Evolutionary conservation across 2,329 filamentous ascomycete genomes (phyloP).

Genomic region (Paradendryphiella salina): DNA sequence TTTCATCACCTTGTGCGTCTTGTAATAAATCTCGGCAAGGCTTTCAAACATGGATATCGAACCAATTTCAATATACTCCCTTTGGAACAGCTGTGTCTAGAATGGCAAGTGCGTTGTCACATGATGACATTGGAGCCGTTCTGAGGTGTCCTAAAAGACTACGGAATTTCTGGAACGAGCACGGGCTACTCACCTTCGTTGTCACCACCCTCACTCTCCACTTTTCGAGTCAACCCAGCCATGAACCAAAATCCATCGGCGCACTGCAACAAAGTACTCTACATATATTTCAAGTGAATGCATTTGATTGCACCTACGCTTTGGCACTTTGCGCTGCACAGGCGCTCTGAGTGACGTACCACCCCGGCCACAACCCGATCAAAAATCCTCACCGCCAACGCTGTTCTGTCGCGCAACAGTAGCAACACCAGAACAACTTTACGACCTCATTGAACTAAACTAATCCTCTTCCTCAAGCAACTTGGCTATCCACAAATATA

Average conservation of each 20-base stretch:
- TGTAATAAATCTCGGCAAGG: neutral
- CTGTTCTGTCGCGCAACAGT: slow-evolving; percentile 8
- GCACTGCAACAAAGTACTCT: neutral
- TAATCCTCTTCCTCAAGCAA: neutral
- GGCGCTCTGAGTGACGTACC: slow-evolving; percentile 2
- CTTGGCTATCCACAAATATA: neutral
- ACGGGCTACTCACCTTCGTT: slow-evolving; percentile 10
- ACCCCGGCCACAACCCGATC: slow-evolving; percentile 8
- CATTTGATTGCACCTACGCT: neutral
- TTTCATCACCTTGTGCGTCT: neutral
- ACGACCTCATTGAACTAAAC: neutral
- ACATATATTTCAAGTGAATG: neutral
- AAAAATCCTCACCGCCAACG: slow-evolving; percentile 13
- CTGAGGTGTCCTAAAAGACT: slow-evolving; percentile 11
- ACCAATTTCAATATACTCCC: neutral
- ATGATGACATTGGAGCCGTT: slow-evolving; percentile 7
- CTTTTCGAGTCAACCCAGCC: neutral
- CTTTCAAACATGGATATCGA: neutral
- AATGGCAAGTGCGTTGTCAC: slow-evolving; percentile 6
- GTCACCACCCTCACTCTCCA: slow-evolving; percentile 5
- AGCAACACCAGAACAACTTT: neutral
- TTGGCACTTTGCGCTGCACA: neutral
- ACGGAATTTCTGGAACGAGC: slow-evolving; percentile 18
- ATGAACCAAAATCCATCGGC: neutral
- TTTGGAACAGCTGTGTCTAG: neutral